Evolutionary conservation across 805 yeast genomes (phyloP), one percentile per base, ranked within the genome.

Genomic region (Candida arabinofermentans): DNA sequence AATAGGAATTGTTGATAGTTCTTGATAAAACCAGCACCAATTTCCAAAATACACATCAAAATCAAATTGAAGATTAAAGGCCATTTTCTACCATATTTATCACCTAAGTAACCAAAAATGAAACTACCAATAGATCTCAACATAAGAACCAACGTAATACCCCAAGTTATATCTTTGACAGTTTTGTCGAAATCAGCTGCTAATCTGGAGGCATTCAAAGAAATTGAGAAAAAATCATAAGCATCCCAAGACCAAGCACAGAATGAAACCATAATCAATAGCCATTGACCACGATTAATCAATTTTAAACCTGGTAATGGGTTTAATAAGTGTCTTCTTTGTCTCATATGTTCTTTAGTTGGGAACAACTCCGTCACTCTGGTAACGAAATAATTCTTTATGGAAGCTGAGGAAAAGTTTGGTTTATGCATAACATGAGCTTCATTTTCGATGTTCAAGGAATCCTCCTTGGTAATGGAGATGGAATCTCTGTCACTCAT

Each of bases 231-330:
- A 55, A 75, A 80, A 59, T 79, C 86, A 54, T 79, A 71, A 3
- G 85, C 79, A 62, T 79, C 86, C 75, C 79, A 75, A 3, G 82
- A 68, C 86, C 86, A 80, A 17, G 76, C 78, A 40, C 62, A 52
- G 48, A 77, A 76, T 0, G 82, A 85, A 34, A 75, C 61, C 16
- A 62, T 29, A 52, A 78, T 77, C 60, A 70, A 75, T 34, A 70
- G 62, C 85, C 86, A 80, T 53, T 81, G 83, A 44, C 59, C 67
- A 41, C 69, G 59, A 27, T 67, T 69, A 54, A 84, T 67, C 48
- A 60, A 59, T 9, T 60, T 58, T 21, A 83, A 65, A 22, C 77
- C 76, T 1, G 79, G 79, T 46, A 86, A 58, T 2, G 95, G 95
- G 58, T 86, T 85, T 27, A 80, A 45, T 22, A 72, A 53, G 41